A percentile compares a stretch with the other conserved stretches of the same genome.
Conservation (phyloP, 176 grass and related monocot genomes). For the Thinopyrum elongatum region DNA sequence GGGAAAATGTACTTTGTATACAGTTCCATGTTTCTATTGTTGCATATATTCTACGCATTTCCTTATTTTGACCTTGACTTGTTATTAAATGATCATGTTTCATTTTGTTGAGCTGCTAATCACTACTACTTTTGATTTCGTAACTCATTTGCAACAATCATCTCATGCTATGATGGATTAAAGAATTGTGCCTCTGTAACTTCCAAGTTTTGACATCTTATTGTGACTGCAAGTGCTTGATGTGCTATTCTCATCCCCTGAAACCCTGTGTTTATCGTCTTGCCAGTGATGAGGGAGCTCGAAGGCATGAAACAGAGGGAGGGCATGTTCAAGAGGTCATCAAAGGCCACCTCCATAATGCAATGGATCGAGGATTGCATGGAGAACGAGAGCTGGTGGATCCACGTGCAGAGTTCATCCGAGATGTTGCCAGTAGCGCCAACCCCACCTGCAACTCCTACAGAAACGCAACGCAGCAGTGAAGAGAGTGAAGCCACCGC, state of each 20-base stretch:
- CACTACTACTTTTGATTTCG: not conserved
- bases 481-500: slow-evolving; percentile 6
- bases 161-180: not conserved
- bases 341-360: slow-evolving; percentile 70
- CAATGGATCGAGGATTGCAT: slow-evolving; percentile 89
- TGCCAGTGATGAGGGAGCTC: slow-evolving; percentile 83
- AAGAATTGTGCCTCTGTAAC: not conserved
- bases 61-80: not conserved
- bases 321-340: slow-evolving; percentile 53
- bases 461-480: slow-evolving; percentile 11
- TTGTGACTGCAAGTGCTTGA: not conserved
- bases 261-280: not conserved
- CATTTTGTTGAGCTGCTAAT: not conserved
- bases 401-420: slow-evolving; percentile 75
- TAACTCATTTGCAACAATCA: not conserved
- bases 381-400: slow-evolving; percentile 75
- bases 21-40: not conserved
- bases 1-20: not conserved
- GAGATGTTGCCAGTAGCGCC: slow-evolving; percentile 64
- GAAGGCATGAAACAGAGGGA: slow-evolving; percentile 76
- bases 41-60: not conserved
- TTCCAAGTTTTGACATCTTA: not conserved
- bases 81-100: not conserved
- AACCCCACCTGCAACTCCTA: slow-evolving; percentile 89
- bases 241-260: not conserved